These are phyloP conservation scores for Tardiomyces digboiensis DNA, from an alignment of 1,139 yeast genomes.

Conservation along the genomic window DNA sequence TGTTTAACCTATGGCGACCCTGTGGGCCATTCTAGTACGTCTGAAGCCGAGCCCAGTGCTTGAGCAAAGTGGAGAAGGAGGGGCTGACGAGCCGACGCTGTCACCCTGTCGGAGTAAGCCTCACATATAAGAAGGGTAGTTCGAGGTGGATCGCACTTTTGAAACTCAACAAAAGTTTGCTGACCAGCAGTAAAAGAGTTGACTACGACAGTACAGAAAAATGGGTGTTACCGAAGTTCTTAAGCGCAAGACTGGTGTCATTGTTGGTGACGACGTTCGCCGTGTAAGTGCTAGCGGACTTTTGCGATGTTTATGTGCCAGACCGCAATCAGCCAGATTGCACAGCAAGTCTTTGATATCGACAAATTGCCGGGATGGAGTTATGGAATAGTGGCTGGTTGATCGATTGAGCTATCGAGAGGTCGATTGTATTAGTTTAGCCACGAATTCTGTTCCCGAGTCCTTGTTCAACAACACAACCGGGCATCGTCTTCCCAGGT, in stretches of 20 bases:
- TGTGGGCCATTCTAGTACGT: no score
- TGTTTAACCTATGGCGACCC: no score
- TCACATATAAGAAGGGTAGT: neutral
- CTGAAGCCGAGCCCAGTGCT: no score
- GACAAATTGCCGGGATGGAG: neutral
- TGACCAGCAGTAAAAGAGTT: neutral
- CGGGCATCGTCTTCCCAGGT: no score
- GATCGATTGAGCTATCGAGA: no score
- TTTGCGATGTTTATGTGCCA: neutral
- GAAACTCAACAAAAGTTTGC: neutral
- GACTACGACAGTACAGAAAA: neutral
- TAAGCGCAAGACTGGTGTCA: slow-evolving; percentile 91
- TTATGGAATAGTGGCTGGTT: no score
- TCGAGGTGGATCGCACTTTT: neutral
- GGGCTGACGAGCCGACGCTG: neutral
- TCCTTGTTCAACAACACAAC: no score
- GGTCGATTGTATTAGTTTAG: no score
- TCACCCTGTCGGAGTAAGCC: slow-evolving; percentile 1
- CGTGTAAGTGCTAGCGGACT: slow-evolving; percentile 10
- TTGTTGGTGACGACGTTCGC: slow-evolving; percentile 97
- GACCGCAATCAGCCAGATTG: neutral
- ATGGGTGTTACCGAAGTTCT: slow-evolving; percentile 43
- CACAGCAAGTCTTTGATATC: neutral
- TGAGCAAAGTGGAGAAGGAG: no score
- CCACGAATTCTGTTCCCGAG: no score